Evolutionary conservation across 805 yeast genomes (phyloP), one percentile per base, ranked within the genome.

Genomic region (Lachancea waltii): DNA sequence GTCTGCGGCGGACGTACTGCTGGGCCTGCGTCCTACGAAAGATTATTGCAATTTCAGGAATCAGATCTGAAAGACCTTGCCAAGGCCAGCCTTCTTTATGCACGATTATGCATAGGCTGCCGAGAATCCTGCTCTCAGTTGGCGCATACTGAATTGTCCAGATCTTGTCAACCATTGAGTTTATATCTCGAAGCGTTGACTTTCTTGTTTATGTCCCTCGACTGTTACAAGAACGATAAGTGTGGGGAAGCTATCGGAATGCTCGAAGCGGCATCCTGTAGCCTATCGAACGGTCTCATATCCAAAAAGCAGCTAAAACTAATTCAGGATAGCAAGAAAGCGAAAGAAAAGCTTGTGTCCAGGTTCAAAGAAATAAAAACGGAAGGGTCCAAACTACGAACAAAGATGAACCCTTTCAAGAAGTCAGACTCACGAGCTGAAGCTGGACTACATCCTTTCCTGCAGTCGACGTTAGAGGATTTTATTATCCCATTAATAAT

Each of bases 71-170:
- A 44, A 19, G 51, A 49, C n/a, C 33, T 56, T 3, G 46, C 62
- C 7, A 27, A 46, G 10, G 34, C 44, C 6, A 50, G 61, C 30
- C 26, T 44, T n/a, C 45, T 58, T 24, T 55, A 54, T 38, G 48
- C 60, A 1, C 55, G 51, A 32, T 30, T 59, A 21, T 48, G 52
- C 11, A 51, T 56, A 7, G 64, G 64, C 7, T 57, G 62, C 33
- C 37, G 42, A 22, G 50, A 53, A 14, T 15, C 38, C 7, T 39
- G 42, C 36, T 43, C 44, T 25, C 38, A 24, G 33, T 18, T 43
- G 16, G 33, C 29, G 30, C 13, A 17, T 11, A 24, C 37, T 3
- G 22, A 10, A n/a, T 16, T 20, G 10, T 25, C 34, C 22, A 23
- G 16, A 14, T 30, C 24, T 8, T 30, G 33, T 16, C 36, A 42